Evolutionary conservation across 371 early-diverging fungal genomes (phyloP).

Genomic region (Syncephalastrum contaminatum): DNA sequence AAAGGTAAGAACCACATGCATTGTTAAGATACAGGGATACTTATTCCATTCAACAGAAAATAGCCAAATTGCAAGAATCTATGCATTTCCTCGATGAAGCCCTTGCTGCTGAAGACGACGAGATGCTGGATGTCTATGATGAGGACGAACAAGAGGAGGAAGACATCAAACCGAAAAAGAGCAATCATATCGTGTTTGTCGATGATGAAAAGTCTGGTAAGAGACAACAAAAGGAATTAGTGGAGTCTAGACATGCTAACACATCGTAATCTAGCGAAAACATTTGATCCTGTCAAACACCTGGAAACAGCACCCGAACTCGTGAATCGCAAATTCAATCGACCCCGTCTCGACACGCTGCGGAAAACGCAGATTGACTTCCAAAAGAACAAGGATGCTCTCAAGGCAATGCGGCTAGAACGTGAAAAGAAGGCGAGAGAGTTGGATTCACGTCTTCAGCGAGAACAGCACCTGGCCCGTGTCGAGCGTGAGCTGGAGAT

Average conservation of each 20-base stretch:
- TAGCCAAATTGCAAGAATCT: constrained; percentile 67
- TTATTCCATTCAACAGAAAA: constrained; percentile 48
- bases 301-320: constrained; percentile 86
- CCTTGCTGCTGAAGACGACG: constrained; percentile 41
- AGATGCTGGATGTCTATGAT: constrained; percentile 41
- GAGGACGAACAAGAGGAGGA: constrained; percentile 41
- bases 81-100: constrained; percentile 64
- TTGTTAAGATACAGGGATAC: neutral
- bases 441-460: constrained; percentile 69
- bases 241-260: neutral
- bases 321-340: constrained; percentile 77
- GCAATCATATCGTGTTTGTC: constrained; percentile 89
- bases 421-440: constrained; percentile 66
- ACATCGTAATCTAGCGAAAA: constrained; percentile 35
- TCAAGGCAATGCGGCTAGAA: constrained; percentile 37
- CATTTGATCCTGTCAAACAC: constrained; percentile 70
- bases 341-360: constrained; percentile 63
- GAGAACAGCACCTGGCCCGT: constrained; percentile 74
- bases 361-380: constrained; percentile 38
- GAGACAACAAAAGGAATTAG: neutral
- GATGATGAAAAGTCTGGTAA: constrained; percentile 74
- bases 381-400: constrained; percentile 11
- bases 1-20: constrained; percentile 43
- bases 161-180: constrained; percentile 33
- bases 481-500: constrained; percentile 76